phyloP scores from a whole-genome alignment of 2,329 filamentous ascomycete genomes.

The Calycina herbarum region DNA sequence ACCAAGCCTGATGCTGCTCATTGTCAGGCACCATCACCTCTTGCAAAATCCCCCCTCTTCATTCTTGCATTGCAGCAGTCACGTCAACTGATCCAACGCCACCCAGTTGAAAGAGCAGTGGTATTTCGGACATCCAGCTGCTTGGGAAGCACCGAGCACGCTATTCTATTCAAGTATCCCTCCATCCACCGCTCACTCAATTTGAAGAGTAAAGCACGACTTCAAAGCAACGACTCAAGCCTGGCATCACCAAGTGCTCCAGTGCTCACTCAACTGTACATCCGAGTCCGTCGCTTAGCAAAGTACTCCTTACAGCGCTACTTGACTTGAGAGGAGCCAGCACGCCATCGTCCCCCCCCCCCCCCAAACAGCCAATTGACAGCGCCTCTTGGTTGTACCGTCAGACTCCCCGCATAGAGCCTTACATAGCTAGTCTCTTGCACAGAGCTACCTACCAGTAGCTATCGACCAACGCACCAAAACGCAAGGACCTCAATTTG shows the following conservation, averaged over 20 bases:
- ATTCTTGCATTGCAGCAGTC: not conserved
- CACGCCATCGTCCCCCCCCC: not conserved
- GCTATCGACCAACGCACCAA: not conserved
- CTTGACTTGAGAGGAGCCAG: not conserved
- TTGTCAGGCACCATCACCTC: not conserved
- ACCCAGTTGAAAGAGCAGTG: not conserved
- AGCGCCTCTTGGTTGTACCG: not conserved
- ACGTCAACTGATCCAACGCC: not conserved
- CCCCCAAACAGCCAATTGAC: not conserved
- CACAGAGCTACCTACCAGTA: not conserved
- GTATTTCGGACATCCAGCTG: not conserved
- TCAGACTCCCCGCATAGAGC: not conserved
- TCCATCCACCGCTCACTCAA: not conserved
- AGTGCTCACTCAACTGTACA: not conserved
- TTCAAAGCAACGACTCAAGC: not conserved
- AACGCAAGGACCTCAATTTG: constrained; percentile 1
- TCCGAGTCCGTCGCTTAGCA: not conserved
- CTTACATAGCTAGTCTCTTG: not conserved
- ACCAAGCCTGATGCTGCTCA: not conserved
- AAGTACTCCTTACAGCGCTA: not conserved
- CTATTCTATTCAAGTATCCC: not conserved
- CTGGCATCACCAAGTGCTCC: not conserved
- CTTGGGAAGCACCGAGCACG: not conserved
- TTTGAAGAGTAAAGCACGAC: not conserved
- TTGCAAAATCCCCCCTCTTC: not conserved